These are phyloP conservation scores for Neonectria punicea DNA, from an alignment of 2,329 filamentous ascomycete species.

Conservation along the genomic window DNA sequence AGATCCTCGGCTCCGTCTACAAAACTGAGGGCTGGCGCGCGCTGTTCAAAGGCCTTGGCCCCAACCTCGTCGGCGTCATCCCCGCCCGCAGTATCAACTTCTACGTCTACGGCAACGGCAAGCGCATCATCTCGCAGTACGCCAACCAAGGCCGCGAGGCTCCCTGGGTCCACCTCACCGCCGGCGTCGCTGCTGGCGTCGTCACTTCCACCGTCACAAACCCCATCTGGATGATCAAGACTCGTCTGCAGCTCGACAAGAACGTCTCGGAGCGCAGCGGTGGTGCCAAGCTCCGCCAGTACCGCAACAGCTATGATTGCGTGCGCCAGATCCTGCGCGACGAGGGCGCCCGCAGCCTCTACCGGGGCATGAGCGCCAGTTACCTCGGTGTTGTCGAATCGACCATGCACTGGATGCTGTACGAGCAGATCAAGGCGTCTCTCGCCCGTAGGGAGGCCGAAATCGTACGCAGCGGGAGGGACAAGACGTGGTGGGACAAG, in stretches of 20 bases:
- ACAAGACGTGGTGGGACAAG: slow-evolving; percentile 77
- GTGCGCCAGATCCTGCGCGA: slow-evolving; percentile 81
- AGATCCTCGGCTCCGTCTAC: slow-evolving; percentile 85
- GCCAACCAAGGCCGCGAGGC: slow-evolving; percentile 77
- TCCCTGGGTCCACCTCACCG: slow-evolving; percentile 80
- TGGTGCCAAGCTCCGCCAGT: slow-evolving; percentile 69
- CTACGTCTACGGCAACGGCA: slow-evolving; percentile 92
- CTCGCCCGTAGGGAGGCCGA: slow-evolving; percentile 72
- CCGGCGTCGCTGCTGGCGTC: slow-evolving; percentile 82
- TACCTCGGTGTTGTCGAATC: slow-evolving; percentile 92
- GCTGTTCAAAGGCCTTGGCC: slow-evolving; percentile 92
- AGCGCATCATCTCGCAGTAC: slow-evolving; percentile 79
- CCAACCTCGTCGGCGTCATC: slow-evolving; percentile 89
- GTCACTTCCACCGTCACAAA: slow-evolving; percentile 92
- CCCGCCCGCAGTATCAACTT: slow-evolving; percentile 94
- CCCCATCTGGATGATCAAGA: slow-evolving; percentile 97
- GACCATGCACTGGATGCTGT: slow-evolving; percentile 92
- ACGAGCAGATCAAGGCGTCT: slow-evolving; percentile 89
- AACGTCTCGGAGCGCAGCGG: slow-evolving; percentile 73
- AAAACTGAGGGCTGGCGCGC: slow-evolving; percentile 84
- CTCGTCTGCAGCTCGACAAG: slow-evolving; percentile 90
- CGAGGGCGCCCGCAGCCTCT: slow-evolving; percentile 85
- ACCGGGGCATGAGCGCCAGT: slow-evolving; percentile 89
- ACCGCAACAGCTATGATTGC: slow-evolving; percentile 90
- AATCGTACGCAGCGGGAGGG: slow-evolving; percentile 66